Evolutionary conservation across 306 rosid genomes (phyloP).

Genomic region (Dalbergia oliveri): DNA sequence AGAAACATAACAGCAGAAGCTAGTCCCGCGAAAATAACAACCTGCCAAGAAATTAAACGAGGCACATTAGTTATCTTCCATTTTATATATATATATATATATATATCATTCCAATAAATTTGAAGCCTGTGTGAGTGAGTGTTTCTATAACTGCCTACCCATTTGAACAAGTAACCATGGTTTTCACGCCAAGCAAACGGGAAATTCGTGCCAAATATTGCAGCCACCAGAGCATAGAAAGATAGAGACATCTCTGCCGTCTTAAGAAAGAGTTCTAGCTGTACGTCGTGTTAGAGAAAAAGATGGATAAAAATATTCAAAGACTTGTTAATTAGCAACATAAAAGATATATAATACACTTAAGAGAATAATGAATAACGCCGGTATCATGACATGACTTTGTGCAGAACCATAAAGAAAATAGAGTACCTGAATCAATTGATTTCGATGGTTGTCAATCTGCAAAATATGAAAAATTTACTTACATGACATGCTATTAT

Average conservation of each 20-base stretch:
- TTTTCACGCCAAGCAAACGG: slow-evolving; percentile 72
- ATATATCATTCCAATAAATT: too few species aligned
- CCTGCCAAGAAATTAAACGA: too few species aligned
- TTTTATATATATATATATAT: too few species aligned
- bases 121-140: too few species aligned
- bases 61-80: too few species aligned
- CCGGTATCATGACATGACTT: neutral
- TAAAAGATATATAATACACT: slow-evolving; percentile 11
- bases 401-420: slow-evolving; percentile 20
- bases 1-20: too few species aligned
- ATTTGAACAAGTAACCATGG: slow-evolving; percentile 78
- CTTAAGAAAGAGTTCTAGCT: slow-evolving; percentile 90
- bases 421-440: slow-evolving; percentile 72
- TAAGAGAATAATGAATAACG: neutral
- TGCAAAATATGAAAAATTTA: slow-evolving; percentile 44
- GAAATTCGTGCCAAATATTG: slow-evolving; percentile 86
- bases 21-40: too few species aligned
- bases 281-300: slow-evolving; percentile 39
- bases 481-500: too few species aligned
- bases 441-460: slow-evolving; percentile 87
- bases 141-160: slow-evolving; percentile 60
- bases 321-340: slow-evolving; percentile 5
- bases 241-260: slow-evolving; percentile 77
- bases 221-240: slow-evolving; percentile 71
- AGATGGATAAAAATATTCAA: neutral